Evolutionary conservation across 352 stramenopile genomes (phyloP), one percentile per base, ranked within the genome.

Genomic region (Phytopythium sindhum): DNA sequence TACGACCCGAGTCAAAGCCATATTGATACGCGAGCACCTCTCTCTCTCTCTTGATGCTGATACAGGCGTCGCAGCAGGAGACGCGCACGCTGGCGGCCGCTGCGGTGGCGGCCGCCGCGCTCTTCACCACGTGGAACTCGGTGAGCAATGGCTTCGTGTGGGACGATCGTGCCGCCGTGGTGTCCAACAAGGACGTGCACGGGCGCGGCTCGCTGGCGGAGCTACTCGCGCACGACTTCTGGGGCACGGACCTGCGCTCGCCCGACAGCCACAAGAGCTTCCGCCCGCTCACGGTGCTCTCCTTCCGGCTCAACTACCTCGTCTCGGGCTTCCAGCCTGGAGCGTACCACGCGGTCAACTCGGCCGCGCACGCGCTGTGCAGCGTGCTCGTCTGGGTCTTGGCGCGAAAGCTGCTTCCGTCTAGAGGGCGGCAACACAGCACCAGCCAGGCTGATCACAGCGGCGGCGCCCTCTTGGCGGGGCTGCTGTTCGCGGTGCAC

Each of bases 401-500:
- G n/a, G 76, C 76, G 17, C 45, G 51, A 21, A 72, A 77, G 2
- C 53, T 90, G 15, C 72, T 83, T 47, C 7, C 29, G 23, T 17
- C 14, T 19, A 35, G 35, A 51, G 47, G 31, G 55, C 60, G 4
- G 52, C 19, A 56, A 19, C 26, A 42, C 3, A 57, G 23, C 2
- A 14, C 29, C n/a, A 57, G 44, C 7, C 39, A 56, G 11, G 51
- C 21, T 6, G 31, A 41, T 1, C 17, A 7, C 33, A 53, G 35
- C 2, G 42, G 37, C 4, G 67, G 60, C n/a, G 1, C 60, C 14
- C 9, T 72, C n/a, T 57, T 64, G 29, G 75, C 90, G 1, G 89
- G 78, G 0, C 51, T 97, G 39, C n/a, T 98, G 42, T 98, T 98
- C 63, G 88, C 88, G 5, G 87, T 97, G 24, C 91, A 98, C 61